These are phyloP conservation scores for Tulasnella sp. DNA, from an alignment of 768 basidiomycete genomes.

Conservation along the genomic window DNA sequence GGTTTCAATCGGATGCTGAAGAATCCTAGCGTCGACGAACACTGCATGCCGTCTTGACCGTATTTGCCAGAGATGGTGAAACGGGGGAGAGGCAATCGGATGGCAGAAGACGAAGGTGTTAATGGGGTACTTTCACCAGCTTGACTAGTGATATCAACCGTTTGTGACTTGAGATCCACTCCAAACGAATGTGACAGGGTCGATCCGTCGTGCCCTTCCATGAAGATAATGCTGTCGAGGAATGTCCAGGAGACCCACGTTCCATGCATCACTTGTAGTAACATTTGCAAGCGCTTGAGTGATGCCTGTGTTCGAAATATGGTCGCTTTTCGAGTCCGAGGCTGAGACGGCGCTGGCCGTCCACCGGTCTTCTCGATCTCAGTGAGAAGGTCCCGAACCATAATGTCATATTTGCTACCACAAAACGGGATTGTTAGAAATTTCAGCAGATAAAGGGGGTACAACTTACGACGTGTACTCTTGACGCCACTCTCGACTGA, in stretches of 20 bases:
- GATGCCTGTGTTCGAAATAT: slow-evolving; percentile 26
- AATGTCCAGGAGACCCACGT: slow-evolving; percentile 75
- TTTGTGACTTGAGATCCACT: slow-evolving; percentile 48
- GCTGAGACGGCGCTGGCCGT: slow-evolving; percentile 24
- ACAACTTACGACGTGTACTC: slow-evolving; percentile 57
- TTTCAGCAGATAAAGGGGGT: background rate
- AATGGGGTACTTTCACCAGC: background rate
- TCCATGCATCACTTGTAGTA: slow-evolving; percentile 75
- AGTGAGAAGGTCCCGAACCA: slow-evolving; percentile 48
- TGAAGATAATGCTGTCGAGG: slow-evolving; percentile 37
- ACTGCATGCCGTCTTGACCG: slow-evolving; percentile 38
- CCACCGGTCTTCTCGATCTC: slow-evolving; percentile 45
- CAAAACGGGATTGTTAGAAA: background rate
- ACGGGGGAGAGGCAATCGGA: slow-evolving; percentile 38
- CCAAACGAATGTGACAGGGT: slow-evolving; percentile 37
- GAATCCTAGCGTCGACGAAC: slow-evolving; percentile 50
- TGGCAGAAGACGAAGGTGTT: background rate
- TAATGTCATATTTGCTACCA: slow-evolving; percentile 40
- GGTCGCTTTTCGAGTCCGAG: slow-evolving; percentile 21
- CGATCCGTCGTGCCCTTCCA: slow-evolving; percentile 31
- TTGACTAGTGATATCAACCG: slow-evolving; percentile 35
- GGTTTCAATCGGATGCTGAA: slow-evolving; percentile 66
- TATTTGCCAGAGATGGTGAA: slow-evolving; percentile 49
- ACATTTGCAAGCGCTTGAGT: slow-evolving; percentile 41
- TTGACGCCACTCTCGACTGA: slow-evolving; percentile 69